Percentiles rank a stretch among this genome's conserved stretches.
Evolutionary conservation across 73 alveolate genomes (phyloP).

Genomic region (Paramecium primaurelia): DNA sequence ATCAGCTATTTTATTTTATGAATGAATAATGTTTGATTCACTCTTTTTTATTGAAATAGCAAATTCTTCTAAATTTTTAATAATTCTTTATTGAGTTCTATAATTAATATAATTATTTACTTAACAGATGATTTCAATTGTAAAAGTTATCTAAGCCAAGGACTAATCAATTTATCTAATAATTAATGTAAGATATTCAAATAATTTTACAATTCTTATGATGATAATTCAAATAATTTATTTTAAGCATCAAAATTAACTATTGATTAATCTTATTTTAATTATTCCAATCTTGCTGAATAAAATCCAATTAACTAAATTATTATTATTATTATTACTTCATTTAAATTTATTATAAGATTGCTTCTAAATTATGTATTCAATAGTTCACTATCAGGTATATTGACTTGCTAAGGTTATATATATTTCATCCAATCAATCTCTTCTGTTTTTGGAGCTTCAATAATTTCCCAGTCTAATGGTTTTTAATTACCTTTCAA

Average conservation of each 20-base stretch:
- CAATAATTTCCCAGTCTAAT: constrained; percentile 18
- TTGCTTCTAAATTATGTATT: not conserved
- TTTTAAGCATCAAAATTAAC: not conserved
- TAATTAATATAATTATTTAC: not conserved
- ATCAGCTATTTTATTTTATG: not conserved
- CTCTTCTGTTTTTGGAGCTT: not conserved
- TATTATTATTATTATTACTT: not conserved
- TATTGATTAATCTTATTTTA: not conserved
- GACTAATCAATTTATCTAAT: not conserved
- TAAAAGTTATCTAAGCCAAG: constrained; percentile 17
- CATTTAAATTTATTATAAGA: not conserved
- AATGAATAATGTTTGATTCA: not conserved
- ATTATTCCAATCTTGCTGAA: not conserved
- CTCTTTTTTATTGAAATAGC: not conserved
- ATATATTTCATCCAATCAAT: constrained; percentile 40
- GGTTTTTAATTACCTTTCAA: not conserved
- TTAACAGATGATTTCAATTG: not conserved
- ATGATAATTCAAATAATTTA: not conserved
- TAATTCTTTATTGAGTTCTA: not conserved
- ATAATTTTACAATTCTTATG: not conserved
- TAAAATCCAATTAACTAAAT: not conserved
- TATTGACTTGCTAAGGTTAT: not conserved
- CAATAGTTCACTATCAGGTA: not conserved
- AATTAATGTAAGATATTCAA: not conserved
- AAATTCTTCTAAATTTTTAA: not conserved